A percentile compares a stretch with the other conserved stretches of the same genome.
These are phyloP conservation scores for Trichoderma koningiopsis DNA, from an alignment of 2,329 filamentous ascomycete genomes.

Conservation along the genomic window DNA sequence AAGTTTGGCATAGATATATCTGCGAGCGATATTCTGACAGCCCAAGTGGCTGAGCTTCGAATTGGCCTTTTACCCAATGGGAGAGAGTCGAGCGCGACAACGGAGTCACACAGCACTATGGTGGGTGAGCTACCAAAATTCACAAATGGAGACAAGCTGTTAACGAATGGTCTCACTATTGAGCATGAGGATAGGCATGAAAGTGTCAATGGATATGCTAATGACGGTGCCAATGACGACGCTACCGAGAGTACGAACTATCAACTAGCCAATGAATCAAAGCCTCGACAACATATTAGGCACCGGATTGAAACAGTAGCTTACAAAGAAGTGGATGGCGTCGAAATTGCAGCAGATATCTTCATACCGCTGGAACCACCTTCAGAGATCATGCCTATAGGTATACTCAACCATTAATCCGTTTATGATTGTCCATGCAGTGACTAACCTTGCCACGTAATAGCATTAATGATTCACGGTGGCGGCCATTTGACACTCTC, in stretches of 20 bases:
- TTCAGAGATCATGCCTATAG: conserved; percentile 7
- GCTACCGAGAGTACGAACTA: not conserved
- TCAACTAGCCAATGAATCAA: not conserved
- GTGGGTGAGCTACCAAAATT: not conserved
- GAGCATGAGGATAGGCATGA: not conserved
- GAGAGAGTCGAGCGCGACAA: not conserved
- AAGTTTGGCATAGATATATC: conserved; percentile 27
- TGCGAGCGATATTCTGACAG: conserved; percentile 26
- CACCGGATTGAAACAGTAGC: conserved; percentile 25
- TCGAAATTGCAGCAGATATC: conserved; percentile 28
- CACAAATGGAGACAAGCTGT: not conserved
- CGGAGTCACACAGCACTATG: not conserved
- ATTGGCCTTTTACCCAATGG: not conserved
- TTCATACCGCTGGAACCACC: conserved; percentile 26
- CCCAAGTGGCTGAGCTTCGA: conserved; percentile 14
- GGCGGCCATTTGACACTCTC: conserved; percentile 46
- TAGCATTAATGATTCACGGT: conserved; percentile 50
- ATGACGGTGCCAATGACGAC: not conserved
- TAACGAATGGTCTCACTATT: not conserved
- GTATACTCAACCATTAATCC: not conserved
- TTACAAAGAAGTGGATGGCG: conserved; percentile 28
- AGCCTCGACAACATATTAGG: not conserved
- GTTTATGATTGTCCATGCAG: not conserved
- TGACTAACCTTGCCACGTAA: not conserved
- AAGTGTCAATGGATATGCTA: not conserved